Evolutionary conservation across 1,139 yeast species (phyloP).

Genomic region (Casaregolazyma lundiana): DNA sequence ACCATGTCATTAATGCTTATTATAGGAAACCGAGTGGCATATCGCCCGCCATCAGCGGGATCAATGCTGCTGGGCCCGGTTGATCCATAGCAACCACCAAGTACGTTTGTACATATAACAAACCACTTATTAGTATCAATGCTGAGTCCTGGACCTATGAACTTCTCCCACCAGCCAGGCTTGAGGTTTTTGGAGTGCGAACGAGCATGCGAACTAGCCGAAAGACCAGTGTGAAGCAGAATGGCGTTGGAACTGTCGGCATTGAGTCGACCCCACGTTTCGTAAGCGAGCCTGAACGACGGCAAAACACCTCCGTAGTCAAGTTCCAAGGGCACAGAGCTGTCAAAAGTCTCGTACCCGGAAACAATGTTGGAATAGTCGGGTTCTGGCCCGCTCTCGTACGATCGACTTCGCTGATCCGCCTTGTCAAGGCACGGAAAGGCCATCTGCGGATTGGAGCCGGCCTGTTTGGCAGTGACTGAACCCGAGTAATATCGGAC

Average conservation of each 20-base stretch:
- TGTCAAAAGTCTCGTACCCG: slow-evolving; percentile 59
- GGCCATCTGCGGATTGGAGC: slow-evolving; percentile 57
- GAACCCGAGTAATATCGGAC: slow-evolving; percentile 6
- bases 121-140: slow-evolving; percentile 78
- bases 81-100: slow-evolving; percentile 93
- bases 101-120: slow-evolving; percentile 81
- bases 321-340: slow-evolving; percentile 56
- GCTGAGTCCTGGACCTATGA: slow-evolving; percentile 78
- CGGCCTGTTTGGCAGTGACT: slow-evolving; percentile 1
- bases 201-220: slow-evolving; percentile 93
- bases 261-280: slow-evolving; percentile 81
- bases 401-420: slow-evolving; percentile 50
- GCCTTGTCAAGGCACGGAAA: slow-evolving; percentile 84
- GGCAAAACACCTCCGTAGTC: slow-evolving; percentile 82
- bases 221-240: slow-evolving; percentile 81
- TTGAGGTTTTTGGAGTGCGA: slow-evolving; percentile 66
- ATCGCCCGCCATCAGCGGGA: slow-evolving; percentile 64
- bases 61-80: slow-evolving; percentile 87
- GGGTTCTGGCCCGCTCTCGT: slow-evolving; percentile 81
- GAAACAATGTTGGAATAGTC: slow-evolving; percentile 65
- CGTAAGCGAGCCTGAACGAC: slow-evolving; percentile 77
- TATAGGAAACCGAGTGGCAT: slow-evolving; percentile 87
- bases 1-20: slow-evolving; percentile 86
- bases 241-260: slow-evolving; percentile 62
- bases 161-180: slow-evolving; percentile 95